A percentile compares a stretch with the other conserved stretches of the same genome.
Conservation (phyloP, 352 stramenopile genomes). For the Phytophthora colocasiae region DNA sequence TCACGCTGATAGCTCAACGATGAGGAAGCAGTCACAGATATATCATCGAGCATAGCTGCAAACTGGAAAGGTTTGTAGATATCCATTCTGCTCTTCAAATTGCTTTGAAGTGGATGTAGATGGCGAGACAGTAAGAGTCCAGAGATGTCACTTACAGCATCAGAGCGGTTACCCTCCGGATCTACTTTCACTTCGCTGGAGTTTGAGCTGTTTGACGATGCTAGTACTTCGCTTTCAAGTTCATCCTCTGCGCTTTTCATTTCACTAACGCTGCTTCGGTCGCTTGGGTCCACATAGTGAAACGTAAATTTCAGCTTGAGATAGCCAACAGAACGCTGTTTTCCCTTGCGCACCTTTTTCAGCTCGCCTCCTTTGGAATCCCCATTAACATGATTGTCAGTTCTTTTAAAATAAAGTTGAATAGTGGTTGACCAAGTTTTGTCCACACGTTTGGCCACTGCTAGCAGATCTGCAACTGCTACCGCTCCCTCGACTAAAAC, state of each 20-base stretch:
- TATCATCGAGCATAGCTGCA: slow-evolving; percentile 31
- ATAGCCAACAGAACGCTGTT: slow-evolving; percentile 14
- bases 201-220: slow-evolving; percentile 23
- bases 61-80: slow-evolving; percentile 26
- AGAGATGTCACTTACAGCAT: no score
- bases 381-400: background rate
- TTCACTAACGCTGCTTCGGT: background rate
- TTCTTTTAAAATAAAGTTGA: background rate
- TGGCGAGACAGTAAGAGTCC: background rate
- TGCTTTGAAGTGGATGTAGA: background rate
- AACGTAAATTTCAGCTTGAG: slow-evolving; percentile 39
- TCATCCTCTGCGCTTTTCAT: slow-evolving; percentile 7
- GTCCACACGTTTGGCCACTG: background rate
- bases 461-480: slow-evolving; percentile 10
- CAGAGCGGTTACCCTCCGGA: background rate
- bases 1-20: background rate
- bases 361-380: background rate
- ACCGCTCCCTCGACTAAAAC: slow-evolving; percentile 28
- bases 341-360: slow-evolving; percentile 3
- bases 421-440: slow-evolving; percentile 25
- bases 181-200: slow-evolving; percentile 1
- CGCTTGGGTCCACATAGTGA: slow-evolving; percentile 3
- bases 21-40: background rate
- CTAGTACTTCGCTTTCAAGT: slow-evolving; percentile 1
- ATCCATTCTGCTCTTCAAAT: background rate